A percentile compares a stretch with the other conserved stretches of the same genome.
Evolutionary conservation across 2,329 filamentous ascomycete genomes (phyloP).

Genomic region (Fusarium luffae): DNA sequence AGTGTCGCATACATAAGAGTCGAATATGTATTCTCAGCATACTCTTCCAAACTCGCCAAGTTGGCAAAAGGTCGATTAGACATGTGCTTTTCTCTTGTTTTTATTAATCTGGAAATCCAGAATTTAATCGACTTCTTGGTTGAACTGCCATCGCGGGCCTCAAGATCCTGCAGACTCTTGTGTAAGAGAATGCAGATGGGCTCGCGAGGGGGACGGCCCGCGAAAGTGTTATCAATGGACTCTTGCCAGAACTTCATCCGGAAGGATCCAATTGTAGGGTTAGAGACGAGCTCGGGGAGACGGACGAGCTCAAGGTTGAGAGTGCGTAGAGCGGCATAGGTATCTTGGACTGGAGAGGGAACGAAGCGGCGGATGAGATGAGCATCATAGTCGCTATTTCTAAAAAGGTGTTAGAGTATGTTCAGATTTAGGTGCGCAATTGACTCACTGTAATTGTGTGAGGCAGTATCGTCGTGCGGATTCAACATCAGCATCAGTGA

Average conservation of each 20-base stretch:
- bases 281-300: slow-evolving; percentile 90
- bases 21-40: slow-evolving; percentile 95
- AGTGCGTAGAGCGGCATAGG: slow-evolving; percentile 89
- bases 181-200: slow-evolving; percentile 88
- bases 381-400: slow-evolving; percentile 89
- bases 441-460: slow-evolving; percentile 61
- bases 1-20: slow-evolving; percentile 90
- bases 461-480: slow-evolving; percentile 66
- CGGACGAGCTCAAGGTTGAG: slow-evolving; percentile 93
- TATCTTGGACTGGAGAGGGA: slow-evolving; percentile 77
- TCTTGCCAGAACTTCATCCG: slow-evolving; percentile 97
- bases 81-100: slow-evolving; percentile 83
- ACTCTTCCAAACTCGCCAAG: slow-evolving; percentile 80
- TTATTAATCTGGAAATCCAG: slow-evolving; percentile 82
- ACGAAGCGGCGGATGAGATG: slow-evolving; percentile 88
- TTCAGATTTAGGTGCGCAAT: background rate
- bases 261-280: slow-evolving; percentile 85
- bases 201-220: slow-evolving; percentile 84
- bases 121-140: slow-evolving; percentile 69
- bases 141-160: slow-evolving; percentile 55
- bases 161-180: slow-evolving; percentile 73
- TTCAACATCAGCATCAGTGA: slow-evolving; percentile 63
- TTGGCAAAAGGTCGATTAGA: slow-evolving; percentile 83
- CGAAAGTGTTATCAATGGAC: slow-evolving; percentile 79
- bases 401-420: slow-evolving; percentile 50